phyloP scores from a whole-genome alignment of 495 filamentous ascomycete genomes.

The Trichocladium uniseriatum region DNA sequence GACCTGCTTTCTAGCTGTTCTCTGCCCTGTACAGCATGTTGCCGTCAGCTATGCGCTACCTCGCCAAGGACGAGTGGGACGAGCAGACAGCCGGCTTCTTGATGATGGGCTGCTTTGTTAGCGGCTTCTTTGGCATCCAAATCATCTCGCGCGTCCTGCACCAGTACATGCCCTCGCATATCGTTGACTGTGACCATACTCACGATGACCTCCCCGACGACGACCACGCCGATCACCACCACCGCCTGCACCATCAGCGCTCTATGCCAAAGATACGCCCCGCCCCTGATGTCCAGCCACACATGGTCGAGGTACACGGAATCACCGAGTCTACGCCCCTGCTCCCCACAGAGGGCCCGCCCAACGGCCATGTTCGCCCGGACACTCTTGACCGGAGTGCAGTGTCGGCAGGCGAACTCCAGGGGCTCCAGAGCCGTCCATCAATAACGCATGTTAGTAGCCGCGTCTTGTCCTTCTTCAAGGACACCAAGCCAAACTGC shows the following conservation, averaged over 20 bases:
- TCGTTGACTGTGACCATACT: conserved; percentile 84
- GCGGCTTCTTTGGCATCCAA: conserved; percentile 77
- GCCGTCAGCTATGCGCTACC: conserved; percentile 68
- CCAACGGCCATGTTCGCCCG: conserved; percentile 7
- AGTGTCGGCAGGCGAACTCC: conserved; percentile 3
- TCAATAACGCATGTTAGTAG: conserved; percentile 39
- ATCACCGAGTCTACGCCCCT: conserved; percentile 27
- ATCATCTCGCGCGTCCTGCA: conserved; percentile 72
- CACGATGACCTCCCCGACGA: conserved; percentile 48
- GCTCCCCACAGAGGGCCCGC: conserved; percentile 1
- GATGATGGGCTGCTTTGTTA: conserved; percentile 68
- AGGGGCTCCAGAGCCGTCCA: conserved; percentile 29
- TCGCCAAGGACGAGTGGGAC: conserved; percentile 56
- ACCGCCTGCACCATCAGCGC: conserved; percentile 8
- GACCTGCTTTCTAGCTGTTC: conserved; percentile 56
- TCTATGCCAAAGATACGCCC: conserved; percentile 14
- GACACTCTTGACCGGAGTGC: conserved; percentile 3
- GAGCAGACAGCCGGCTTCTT: conserved; percentile 58
- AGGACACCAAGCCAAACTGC: conserved; percentile 58
- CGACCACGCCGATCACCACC: conserved; percentile 23
- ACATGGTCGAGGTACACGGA: conserved; percentile 16
- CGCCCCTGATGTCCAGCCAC: conserved; percentile 1
- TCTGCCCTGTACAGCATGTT: conserved; percentile 93
- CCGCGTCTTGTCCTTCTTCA: conserved; percentile 54
- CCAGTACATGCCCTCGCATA: conserved; percentile 77